Evolutionary conservation across 805 yeast genomes (phyloP), one percentile per base, ranked within the genome.

Genomic region (Saccharomyces eubayanus): DNA sequence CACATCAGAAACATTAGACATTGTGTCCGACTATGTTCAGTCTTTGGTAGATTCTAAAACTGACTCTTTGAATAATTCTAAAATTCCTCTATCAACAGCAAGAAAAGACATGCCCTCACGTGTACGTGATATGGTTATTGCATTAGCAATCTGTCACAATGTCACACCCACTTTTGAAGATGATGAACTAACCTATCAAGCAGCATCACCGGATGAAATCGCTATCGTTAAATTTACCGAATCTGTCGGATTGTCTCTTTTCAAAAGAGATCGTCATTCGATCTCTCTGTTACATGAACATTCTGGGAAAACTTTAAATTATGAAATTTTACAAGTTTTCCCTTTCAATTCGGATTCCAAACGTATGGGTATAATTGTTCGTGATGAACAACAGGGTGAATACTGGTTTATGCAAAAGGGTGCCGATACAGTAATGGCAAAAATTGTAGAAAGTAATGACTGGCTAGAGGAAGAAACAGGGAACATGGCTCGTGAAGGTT

Each of bases 391-490:
- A 24, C 79, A 77, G 40, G 85, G 81, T 51, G 96, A 89, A 59
- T 69, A 82, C 28, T 88, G 91, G 91, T 94, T 95, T 66, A 74
- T 86, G 66, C 80, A 87, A 64, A 94, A 94, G 67, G 99, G 99
- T 57, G 99, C 99, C 2, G 99, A 94, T 68, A 84, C 96, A 0
- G 97, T 90, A 5, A 94, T 94, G 97, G 70, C 80, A 14, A 77
- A 74, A 27, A 87, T 92, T 56, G 98, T 94, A 11, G 85, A 82
- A 60, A 78, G 78, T 43, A 90, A 85, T 66, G 98, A 92, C 67
- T 94, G 99, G 99, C 73, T 94, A 28, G 99, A 95, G 55, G 99
- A 94, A 72, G 99, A 94, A 70, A 89, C 96, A 0, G 85, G 90
- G 20, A 94, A 94, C 63, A 90, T 94, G 97, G 98, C 99, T 0